A percentile compares a stretch with the other conserved stretches of the same genome.
phyloP scores from a whole-genome alignment of 2,329 filamentous ascomycete genomes.

The Cercospora canescens region DNA sequence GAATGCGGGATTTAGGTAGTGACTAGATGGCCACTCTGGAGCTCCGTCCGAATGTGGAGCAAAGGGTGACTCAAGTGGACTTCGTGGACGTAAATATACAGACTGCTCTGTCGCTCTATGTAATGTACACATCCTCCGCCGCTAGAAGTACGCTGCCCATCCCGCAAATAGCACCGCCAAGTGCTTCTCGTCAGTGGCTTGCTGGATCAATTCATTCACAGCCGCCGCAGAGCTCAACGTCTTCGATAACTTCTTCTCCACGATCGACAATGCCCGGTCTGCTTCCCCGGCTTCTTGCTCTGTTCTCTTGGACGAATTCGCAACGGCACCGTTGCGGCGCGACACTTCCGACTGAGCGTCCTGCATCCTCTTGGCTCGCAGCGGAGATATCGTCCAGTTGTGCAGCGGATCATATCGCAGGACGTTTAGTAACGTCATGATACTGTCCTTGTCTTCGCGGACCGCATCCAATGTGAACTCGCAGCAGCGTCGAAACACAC shows the following conservation, averaged over 20 bases:
- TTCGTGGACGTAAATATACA: background rate
- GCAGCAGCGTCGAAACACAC: constrained; percentile 95
- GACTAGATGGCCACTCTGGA: no score
- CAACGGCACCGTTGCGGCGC: constrained; percentile 19
- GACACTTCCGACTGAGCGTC: constrained; percentile 54
- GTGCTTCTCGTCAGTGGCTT: constrained; percentile 90
- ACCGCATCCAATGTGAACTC: constrained; percentile 96
- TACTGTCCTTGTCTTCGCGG: constrained; percentile 91
- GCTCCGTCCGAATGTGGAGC: background rate
- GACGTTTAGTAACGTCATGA: constrained; percentile 98
- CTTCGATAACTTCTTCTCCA: constrained; percentile 94
- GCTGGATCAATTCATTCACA: constrained; percentile 95
- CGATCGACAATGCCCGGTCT: constrained; percentile 85
- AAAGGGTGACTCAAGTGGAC: background rate
- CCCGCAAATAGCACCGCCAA: constrained; percentile 76
- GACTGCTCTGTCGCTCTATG: background rate
- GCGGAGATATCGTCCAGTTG: constrained; percentile 83
- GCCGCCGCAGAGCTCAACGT: constrained; percentile 91
- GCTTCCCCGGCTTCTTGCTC: constrained; percentile 73
- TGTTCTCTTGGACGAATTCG: constrained; percentile 32
- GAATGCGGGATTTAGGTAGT: no score
- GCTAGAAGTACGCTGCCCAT: constrained; percentile 34
- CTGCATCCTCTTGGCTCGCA: constrained; percentile 67
- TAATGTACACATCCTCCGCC: background rate
- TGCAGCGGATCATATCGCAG: constrained; percentile 97